Base-by-base conservation (phyloP, 1,284 basidiomycete species). In the Bjerkandera adusta region DNA sequence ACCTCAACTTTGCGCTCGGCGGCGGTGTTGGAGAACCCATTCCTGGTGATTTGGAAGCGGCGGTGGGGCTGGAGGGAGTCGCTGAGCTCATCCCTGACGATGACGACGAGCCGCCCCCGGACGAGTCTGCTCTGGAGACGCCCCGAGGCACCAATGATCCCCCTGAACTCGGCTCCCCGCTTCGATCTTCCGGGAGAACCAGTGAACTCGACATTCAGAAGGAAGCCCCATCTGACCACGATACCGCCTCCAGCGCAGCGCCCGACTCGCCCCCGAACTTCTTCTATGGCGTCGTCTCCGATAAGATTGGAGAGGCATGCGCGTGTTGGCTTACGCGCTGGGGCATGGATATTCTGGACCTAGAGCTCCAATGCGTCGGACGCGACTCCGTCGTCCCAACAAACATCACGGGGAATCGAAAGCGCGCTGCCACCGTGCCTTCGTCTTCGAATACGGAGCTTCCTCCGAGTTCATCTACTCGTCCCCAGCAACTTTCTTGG, bases 241-340 rank as follows among this genome's bases (percentile, higher is more conserved):
- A 38, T 15, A 22, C 36, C 18, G 41, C 54, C 18, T 44, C 33
- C 15, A 38, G 24, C 18, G 36, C 32, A 20, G 36, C 43, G 24
- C 51, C 52, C 13, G 48, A 53, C 5, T 50, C 50, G 20, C 27
- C 48, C 25, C 56, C 55, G 29, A 60, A 64, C 49, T 85, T 81
- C 58, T 81, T 85, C 60, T 94, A 94, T 60, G 94, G 93, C 18
- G 74, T 81, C 18, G 75, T 91, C 4, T 89, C 89, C 0, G 83
- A 93, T 67, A 94, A 92, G 69, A 89, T 97, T 51, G 93, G 93
- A 21, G 92, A 96, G 66, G 88, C 91, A 0, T 87, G 86, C 55
- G 80, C 82, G 4, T 92, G 89, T 63, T 97, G 93, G 92, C 74
- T 96, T 10, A 76, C 85, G 0, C 76, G 90, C 29, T 97, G 93